A percentile compares a stretch with the other conserved stretches of the same genome.
Evolutionary conservation across 192 early-diverging fungal genomes (phyloP).

Genomic region (Mortierella antarctica): DNA sequence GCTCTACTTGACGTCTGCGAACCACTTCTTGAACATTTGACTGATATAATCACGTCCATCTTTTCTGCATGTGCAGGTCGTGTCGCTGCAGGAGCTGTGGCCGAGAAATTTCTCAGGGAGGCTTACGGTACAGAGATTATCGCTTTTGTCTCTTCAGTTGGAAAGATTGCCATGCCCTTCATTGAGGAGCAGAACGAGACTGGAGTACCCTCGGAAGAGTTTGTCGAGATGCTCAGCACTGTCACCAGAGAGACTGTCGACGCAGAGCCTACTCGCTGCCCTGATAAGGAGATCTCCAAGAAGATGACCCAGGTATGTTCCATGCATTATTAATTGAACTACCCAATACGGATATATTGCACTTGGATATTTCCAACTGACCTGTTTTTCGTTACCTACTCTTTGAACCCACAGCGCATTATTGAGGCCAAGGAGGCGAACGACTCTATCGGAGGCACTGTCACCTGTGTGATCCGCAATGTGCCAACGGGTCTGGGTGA

Average conservation of each 20-base stretch:
- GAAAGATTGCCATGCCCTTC: constrained; percentile 81
- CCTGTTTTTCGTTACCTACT: not conserved
- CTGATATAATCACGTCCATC: not conserved
- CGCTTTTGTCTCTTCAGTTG: constrained; percentile 93
- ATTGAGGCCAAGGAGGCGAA: constrained; percentile 78
- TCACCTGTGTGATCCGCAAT: constrained; percentile 97
- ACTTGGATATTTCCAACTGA: not conserved
- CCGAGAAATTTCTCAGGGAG: constrained; percentile 94
- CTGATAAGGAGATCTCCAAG: constrained; percentile 76
- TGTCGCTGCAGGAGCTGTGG: constrained; percentile 96
- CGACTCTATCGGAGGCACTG: constrained; percentile 95
- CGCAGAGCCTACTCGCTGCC: constrained; percentile 89
- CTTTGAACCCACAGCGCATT: constrained; percentile 69
- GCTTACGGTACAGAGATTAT: constrained; percentile 91
- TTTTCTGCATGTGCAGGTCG: constrained; percentile 68
- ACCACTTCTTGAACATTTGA: not conserved
- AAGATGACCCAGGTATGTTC: constrained; percentile 81
- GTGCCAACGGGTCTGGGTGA: constrained; percentile 93
- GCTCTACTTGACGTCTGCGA: not conserved
- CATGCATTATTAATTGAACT: not conserved
- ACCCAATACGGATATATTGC: not conserved
- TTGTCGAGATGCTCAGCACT: constrained; percentile 72
- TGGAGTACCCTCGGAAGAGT: constrained; percentile 58
- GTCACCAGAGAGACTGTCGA: constrained; percentile 84
- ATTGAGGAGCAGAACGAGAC: constrained; percentile 61